Evolutionary conservation across 2,329 filamentous ascomycete genomes (phyloP).

Genomic region (Cladosporium velox): DNA sequence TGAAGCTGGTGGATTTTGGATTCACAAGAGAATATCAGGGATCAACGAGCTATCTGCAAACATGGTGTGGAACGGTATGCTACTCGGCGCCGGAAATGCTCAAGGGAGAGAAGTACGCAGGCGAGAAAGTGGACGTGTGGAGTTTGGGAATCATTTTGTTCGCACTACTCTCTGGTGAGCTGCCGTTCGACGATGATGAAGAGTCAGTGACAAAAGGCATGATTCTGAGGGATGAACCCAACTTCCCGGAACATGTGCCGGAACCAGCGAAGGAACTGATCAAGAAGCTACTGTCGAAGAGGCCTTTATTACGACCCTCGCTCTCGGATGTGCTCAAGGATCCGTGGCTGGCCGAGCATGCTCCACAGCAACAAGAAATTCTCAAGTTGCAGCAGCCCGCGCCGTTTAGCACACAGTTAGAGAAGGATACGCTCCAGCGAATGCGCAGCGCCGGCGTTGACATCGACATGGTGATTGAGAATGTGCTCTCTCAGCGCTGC

Average conservation of each 20-base stretch:
- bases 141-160: slow-evolving; percentile 84
- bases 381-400: slow-evolving; percentile 77
- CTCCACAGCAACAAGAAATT: slow-evolving; percentile 84
- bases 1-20: slow-evolving; percentile 96
- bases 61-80: slow-evolving; percentile 95
- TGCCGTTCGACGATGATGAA: slow-evolving; percentile 97
- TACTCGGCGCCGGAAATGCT: slow-evolving; percentile 99
- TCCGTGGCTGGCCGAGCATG: slow-evolving; percentile 84
- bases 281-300: slow-evolving; percentile 80
- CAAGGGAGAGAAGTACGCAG: slow-evolving; percentile 95
- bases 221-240: slow-evolving; percentile 83
- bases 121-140: slow-evolving; percentile 97
- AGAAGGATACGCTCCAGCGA: slow-evolving; percentile 86
- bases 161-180: slow-evolving; percentile 76
- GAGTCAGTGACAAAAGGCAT: slow-evolving; percentile 81
- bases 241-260: slow-evolving; percentile 78
- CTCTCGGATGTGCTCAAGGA: slow-evolving; percentile 84
- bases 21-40: slow-evolving; percentile 98
- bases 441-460: slow-evolving; percentile 95
- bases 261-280: slow-evolving; percentile 76
- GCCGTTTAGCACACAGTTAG: slow-evolving; percentile 80
- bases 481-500: slow-evolving; percentile 85
- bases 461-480: slow-evolving; percentile 91
- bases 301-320: slow-evolving; percentile 78
- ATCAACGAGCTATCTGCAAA: slow-evolving; percentile 90